These are phyloP conservation scores for Pleurotus tuoliensis DNA, from an alignment of 768 basidiomycete genomes.

Conservation along the genomic window DNA sequence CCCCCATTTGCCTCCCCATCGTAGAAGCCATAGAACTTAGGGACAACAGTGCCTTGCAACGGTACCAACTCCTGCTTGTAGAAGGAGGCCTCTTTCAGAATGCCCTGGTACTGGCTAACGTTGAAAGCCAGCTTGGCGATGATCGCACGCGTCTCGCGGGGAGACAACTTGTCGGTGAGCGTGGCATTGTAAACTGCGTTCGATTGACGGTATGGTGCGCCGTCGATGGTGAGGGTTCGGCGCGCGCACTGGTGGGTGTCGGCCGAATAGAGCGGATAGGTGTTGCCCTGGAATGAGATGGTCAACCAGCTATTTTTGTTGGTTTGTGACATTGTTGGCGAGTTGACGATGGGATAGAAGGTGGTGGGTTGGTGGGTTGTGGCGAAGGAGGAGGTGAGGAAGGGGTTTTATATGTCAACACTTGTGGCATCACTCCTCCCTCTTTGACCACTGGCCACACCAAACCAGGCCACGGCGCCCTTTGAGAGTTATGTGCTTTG, in stretches of 20 bases:
- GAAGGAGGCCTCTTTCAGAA: neutral
- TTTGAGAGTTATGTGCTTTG: no score
- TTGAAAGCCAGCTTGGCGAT: neutral
- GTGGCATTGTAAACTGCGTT: neutral
- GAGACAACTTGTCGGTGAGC: neutral
- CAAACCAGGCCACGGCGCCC: no score
- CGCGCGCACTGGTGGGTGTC: neutral
- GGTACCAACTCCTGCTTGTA: neutral
- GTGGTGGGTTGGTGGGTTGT: no score
- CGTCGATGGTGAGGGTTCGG: neutral
- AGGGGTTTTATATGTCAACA: no score
- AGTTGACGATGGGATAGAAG: neutral
- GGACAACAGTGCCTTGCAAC: neutral
- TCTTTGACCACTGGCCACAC: no score
- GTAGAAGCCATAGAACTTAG: conserved; percentile 1
- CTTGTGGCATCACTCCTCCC: no score
- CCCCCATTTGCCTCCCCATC: neutral
- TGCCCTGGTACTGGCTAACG: neutral
- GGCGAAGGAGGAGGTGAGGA: no score
- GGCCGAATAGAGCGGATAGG: neutral
- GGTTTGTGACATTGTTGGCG: neutral
- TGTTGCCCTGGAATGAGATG: neutral
- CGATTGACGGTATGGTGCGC: neutral
- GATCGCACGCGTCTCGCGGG: neutral
- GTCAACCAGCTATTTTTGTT: neutral